phyloP scores from a whole-genome alignment of 768 basidiomycete species.

The Xerocomellus intermedius region DNA sequence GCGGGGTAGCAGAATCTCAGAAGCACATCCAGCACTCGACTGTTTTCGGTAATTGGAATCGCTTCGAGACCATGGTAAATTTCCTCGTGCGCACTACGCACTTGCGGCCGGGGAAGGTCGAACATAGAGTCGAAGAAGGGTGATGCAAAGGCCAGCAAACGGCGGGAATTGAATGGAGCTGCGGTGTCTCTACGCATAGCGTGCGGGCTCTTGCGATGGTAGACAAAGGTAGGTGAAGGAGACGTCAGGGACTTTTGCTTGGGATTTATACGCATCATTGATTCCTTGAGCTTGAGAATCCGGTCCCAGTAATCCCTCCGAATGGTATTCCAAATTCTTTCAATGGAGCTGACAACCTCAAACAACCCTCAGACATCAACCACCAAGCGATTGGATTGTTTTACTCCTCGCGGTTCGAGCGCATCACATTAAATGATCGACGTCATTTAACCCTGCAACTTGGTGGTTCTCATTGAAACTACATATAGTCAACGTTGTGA shows the following conservation, averaged over 20 bases:
- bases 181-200: slow-evolving; percentile 23
- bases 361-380: slow-evolving; percentile 7
- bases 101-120: slow-evolving; percentile 25
- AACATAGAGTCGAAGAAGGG: slow-evolving; percentile 35
- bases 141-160: slow-evolving; percentile 27
- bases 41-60: slow-evolving; percentile 32
- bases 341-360: not conserved
- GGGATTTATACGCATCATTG: slow-evolving; percentile 10
- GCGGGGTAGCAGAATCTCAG: slow-evolving; percentile 38
- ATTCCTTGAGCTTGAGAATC: slow-evolving; percentile 3
- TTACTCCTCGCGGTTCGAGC: not conserved
- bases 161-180: slow-evolving; percentile 44
- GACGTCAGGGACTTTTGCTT: not conserved
- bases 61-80: slow-evolving; percentile 16
- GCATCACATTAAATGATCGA: not conserved
- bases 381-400: not conserved
- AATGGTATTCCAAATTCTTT: not conserved
- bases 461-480: slow-evolving; percentile 4
- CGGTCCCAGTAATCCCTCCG: not conserved
- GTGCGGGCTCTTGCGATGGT: not conserved
- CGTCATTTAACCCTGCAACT: not conserved
- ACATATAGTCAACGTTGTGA: not conserved
- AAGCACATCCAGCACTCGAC: slow-evolving; percentile 28
- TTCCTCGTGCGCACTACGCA: slow-evolving; percentile 11
- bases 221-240: not conserved